Percentiles rank a stretch among this genome's conserved stretches.
Conservation (phyloP, 129 eudicot species). For the Flaveria ramosissima region DNA sequence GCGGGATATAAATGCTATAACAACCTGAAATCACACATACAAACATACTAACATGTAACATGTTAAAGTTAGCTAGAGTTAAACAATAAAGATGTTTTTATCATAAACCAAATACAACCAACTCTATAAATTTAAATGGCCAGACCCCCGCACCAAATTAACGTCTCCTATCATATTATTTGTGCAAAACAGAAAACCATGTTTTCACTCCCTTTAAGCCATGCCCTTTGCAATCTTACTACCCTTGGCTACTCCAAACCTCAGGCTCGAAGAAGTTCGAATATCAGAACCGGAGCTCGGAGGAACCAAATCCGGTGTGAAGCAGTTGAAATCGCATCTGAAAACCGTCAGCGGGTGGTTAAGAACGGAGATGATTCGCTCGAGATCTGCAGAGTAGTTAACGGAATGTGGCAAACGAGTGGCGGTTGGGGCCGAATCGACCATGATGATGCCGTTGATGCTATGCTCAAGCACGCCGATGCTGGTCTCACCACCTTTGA, state of each 20-base stretch:
- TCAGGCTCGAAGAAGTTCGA: constrained; percentile 16
- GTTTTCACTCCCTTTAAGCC: constrained; percentile 30
- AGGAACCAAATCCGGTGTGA: constrained; percentile 46
- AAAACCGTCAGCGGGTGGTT: constrained; percentile 45
- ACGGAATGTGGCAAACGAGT: constrained; percentile 99
- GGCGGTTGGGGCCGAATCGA: constrained; percentile 99
- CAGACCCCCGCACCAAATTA: too few species aligned
- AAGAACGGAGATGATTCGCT: constrained; percentile 81
- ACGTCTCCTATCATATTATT: constrained; percentile 1
- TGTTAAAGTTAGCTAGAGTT: too few species aligned
- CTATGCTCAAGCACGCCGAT: constrained; percentile 87
- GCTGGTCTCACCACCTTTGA: constrained; percentile 89
- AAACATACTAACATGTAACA: too few species aligned
- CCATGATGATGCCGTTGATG: constrained; percentile 80
- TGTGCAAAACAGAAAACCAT: constrained; percentile 4
- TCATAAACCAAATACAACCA: too few species aligned
- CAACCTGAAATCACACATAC: too few species aligned
- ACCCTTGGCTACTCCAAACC: constrained; percentile 20
- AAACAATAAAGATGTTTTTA: too few species aligned
- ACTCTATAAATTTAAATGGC: too few species aligned
- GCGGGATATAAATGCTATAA: too few species aligned
- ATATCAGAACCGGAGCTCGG: constrained; percentile 21
- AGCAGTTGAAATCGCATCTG: constrained; percentile 40
- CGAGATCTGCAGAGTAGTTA: constrained; percentile 84
- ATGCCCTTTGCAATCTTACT: constrained; percentile 29